These are phyloP conservation scores for Ceratocystis ficicola DNA, from an alignment of 2,329 filamentous ascomycete species.

Conservation along the genomic window DNA sequence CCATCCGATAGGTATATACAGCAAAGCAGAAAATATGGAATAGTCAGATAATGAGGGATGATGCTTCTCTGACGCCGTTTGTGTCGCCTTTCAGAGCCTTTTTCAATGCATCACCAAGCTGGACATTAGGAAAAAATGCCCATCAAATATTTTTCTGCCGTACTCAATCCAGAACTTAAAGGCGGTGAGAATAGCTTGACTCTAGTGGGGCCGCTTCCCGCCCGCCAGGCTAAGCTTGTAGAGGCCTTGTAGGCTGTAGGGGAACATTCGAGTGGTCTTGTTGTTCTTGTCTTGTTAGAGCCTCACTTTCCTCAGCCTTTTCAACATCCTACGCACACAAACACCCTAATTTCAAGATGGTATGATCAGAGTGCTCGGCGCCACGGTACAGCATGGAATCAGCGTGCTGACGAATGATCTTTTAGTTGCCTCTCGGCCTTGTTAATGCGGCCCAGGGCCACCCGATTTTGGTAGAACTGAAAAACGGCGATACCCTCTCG, in stretches of 20 bases:
- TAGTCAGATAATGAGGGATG: neutral
- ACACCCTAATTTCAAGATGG: conserved; percentile 10
- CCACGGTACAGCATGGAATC: neutral
- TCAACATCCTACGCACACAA: neutral
- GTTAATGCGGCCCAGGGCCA: conserved; percentile 94
- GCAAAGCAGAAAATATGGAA: neutral
- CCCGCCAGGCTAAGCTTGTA: conserved; percentile 16
- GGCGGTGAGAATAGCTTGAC: conserved; percentile 16
- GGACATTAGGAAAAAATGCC: neutral
- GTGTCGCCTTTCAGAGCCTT: neutral
- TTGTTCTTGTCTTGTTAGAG: conserved; percentile 4
- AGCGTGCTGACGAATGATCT: neutral
- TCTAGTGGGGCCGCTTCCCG: conserved; percentile 19
- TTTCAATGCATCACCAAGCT: neutral
- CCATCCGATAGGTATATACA: conserved; percentile 6
- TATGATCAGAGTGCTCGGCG: neutral
- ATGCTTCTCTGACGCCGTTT: neutral
- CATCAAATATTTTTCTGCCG: conserved; percentile 22
- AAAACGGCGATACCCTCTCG: conserved; percentile 95
- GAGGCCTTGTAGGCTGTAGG: neutral
- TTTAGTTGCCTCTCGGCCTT: conserved; percentile 61
- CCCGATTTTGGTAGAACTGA: conserved; percentile 94
- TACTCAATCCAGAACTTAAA: neutral
- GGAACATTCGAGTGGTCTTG: neutral
- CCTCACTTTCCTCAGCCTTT: conserved; percentile 10